Base-by-base conservation (phyloP, 768 basidiomycete species). In the Termitomyces sp. region DNA sequence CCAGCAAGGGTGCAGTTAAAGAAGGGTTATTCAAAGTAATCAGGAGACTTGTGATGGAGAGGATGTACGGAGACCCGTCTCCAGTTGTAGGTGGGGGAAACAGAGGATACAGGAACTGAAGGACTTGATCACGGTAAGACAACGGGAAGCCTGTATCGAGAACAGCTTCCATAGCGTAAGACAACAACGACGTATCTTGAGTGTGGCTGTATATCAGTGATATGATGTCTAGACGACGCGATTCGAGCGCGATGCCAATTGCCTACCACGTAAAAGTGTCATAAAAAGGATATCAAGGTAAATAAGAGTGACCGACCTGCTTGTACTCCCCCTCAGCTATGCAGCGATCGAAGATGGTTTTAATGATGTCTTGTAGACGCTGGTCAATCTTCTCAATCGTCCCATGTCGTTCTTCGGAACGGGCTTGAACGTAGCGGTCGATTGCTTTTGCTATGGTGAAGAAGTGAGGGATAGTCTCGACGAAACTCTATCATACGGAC, bases 231-330 rank as follows among this genome's bases (percentile, higher is more conserved):
- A 98, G 74, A 45, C 95, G 86, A 60, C 80, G 88, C 28, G 95
- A 87, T 67, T 98, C 95, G 12, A 99, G 81, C 5, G 96, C 96
- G 65, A 99, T 91, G 24, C 97, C 95, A 62, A 98, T 88, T 9
- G 94, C 95, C 92, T 95, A 62, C 42, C 26, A 20, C 20, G 24
- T 5, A 22, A 51, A 22, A 20, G 16, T n/a, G n/a, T 60, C 36
- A 51, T 16, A n/a, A 43, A 33, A 18, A 36, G 53, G 60, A 58
- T 66, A 58, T 51, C 43, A 54, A 58, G 53, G 58, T 14, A 35
- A 26, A 26, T 13, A 14, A 52, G 14, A 54, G 12, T 44, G 26
- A 67, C 76, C 58, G 42, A 90, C 94, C 77, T 98, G 93, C 69
- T 89, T 94, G 74, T 83, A 92, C 72, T 98, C 94, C 54, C 89